Base-by-base conservation (phyloP, 805 yeast genomes). In the Starmerella apis region DNA sequence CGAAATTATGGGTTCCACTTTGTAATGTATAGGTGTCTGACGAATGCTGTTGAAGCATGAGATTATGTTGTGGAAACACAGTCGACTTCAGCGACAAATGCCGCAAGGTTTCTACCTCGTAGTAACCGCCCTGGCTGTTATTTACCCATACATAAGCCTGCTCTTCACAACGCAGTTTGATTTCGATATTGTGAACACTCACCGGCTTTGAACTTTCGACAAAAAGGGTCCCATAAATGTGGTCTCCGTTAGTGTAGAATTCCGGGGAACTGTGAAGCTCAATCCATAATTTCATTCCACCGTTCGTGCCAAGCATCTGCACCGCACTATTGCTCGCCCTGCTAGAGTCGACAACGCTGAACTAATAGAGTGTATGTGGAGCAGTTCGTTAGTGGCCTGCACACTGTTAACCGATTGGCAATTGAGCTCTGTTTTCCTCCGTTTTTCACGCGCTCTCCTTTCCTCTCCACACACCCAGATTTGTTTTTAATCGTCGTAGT, bases 61-160 rank as follows among this genome's bases (percentile, higher is more conserved):
- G 18, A 3, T 47, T 36, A 9, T 37, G 31, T 9, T 5, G 4
- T 3, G 59, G 59, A 22, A 56, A 56, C 19, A 56, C 20, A 14
- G 44, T 46, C 3, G 35, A 19, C 7, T 31, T 16, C 16, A 50
- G 19, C 1, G 51, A 43, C 19, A 56, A 24, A 16, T 47, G 53
- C 24, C 59, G 32, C 35, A 35, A 30, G 13, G 43, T 48, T 45
- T 55, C 59, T 5, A 49, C 50, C 11, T 49, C 56, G 33, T 41
- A 50, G 38, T 56, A 47, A 19, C 58, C 54, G 10, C 59, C 59
- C 19, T 56, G 58, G 14, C 54, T 47, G 20, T 47, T 54, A 9
- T 58, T 53, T 13, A 56, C 58, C 58, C 56, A 52, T 2, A 56
- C 59, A 18, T 36, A 19, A 9, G 59, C 59, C 27, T 37, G 46